Evolutionary conservation across 192 early-diverging fungal genomes (phyloP), one percentile per base, ranked within the genome.

Genomic region (Phlyctochytrium arcticum): DNA sequence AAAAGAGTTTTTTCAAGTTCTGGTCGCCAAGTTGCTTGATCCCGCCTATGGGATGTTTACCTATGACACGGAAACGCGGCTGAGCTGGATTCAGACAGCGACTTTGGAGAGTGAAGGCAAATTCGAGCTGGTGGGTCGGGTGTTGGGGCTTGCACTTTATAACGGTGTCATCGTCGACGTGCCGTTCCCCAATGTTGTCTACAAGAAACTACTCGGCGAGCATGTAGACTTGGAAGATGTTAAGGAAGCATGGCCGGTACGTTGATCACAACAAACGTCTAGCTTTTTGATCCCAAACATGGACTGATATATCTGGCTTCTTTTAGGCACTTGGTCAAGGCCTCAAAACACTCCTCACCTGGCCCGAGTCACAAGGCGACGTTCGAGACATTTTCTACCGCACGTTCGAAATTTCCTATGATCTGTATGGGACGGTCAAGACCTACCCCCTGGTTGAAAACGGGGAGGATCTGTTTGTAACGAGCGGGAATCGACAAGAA

Each of bases 131-230:
- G 85, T 92, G 1, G 95, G 95, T 6, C 85, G 85, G 15, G 58
- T 98, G n/a, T 68, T 95, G n/a, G 95, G 95, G 3, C 64, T 98
- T n/a, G 92, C 92, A 3, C 74, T 95, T 26, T 89, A 88, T 53
- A 98, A 98, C 70, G 91, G 90, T 3, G 84, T 98, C 6, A 84
- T 90, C 12, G 59, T 93, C 3, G 82, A 83, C 0, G 78, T 90
- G 6, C 75, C 83, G 15, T 87, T 98, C 62, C 90, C 92, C 4
- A 71, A 70, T 15, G 60, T 93, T 5, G 68, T 95, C 30, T 90
- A 88, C 55, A 85, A 87, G 65, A 91, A 90, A 72, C 70, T 87
- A 3, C 46, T 87, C 3, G 83, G 80, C 39, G 81, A 86, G 51
- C 48, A 48, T 9, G 64, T 69, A 29, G 60, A 75, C 21, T 61